phyloP scores from a whole-genome alignment of 164 flowering plant species.

The Euptelea pleiosperma region DNA sequence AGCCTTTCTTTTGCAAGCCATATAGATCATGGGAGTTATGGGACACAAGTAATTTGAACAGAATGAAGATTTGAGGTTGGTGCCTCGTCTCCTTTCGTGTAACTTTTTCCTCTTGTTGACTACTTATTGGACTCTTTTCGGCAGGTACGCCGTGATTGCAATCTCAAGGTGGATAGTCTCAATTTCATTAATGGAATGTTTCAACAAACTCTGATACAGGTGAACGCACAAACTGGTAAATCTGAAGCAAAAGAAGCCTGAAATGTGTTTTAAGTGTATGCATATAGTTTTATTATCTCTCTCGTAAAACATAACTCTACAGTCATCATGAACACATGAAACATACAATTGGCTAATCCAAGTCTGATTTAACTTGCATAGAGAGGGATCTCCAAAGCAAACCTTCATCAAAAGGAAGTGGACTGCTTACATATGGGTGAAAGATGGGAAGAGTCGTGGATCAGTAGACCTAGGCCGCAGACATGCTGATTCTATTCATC shows the following conservation, averaged over 20 bases:
- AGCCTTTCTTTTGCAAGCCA: conserved; percentile 9
- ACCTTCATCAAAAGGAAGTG: neutral
- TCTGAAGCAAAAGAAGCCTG: neutral
- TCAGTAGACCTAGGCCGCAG: neutral
- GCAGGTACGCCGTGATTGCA: conserved; percentile 8
- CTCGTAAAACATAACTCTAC: neutral
- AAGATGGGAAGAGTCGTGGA: conserved; percentile 1
- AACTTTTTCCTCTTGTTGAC: neutral
- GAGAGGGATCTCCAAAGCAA: neutral
- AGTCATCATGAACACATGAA: conserved; percentile 6
- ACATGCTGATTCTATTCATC: conserved; percentile 36
- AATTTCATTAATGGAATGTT: neutral
- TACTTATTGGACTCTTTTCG: neutral
- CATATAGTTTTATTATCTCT: too few relatives aligned
- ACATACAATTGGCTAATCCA: conserved; percentile 2
- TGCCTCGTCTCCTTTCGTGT: neutral
- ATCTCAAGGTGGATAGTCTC: neutral
- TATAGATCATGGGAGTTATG: neutral
- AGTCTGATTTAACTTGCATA: conserved; percentile 1
- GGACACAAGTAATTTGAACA: too few relatives aligned
- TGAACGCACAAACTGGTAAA: neutral
- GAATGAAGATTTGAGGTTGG: neutral
- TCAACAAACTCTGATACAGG: neutral
- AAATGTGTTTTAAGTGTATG: neutral
- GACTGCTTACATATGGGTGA: conserved; percentile 3